phyloP scores from a whole-genome alignment of 805 yeast species.

The Kodamaea fukazawae region DNA sequence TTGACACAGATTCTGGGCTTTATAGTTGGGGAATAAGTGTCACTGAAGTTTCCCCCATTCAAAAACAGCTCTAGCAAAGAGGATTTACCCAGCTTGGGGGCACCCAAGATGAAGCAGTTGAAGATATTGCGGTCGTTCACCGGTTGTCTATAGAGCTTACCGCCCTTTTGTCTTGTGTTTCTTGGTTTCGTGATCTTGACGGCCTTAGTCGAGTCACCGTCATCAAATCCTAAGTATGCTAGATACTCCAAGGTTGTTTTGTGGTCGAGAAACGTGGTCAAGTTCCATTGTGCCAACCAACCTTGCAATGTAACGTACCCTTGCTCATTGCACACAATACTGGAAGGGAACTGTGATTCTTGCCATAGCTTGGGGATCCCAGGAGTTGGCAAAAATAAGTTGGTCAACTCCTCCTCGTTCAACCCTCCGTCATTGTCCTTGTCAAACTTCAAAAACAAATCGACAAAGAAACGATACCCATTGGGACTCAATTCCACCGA shows the following conservation, averaged over 20 bases:
- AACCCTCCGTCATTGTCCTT: conserved; percentile 96
- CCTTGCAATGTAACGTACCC: conserved; percentile 94
- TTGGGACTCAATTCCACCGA: conserved; percentile 90
- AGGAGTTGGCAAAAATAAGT: conserved; percentile 84
- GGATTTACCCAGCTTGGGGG: conserved; percentile 82
- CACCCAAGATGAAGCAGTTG: conserved; percentile 85
- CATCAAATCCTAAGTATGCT: conserved; percentile 87
- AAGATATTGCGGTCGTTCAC: conserved; percentile 86
- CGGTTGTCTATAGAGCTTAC: conserved; percentile 58
- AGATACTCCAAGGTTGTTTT: conserved; percentile 82
- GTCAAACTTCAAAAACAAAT: conserved; percentile 81
- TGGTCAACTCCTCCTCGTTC: conserved; percentile 64
- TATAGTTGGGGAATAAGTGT: conserved; percentile 75
- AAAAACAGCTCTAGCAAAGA: conserved; percentile 80
- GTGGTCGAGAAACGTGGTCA: conserved; percentile 87
- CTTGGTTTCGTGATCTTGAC: conserved; percentile 81
- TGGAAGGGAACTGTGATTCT: conserved; percentile 77
- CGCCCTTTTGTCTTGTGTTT: conserved; percentile 65
- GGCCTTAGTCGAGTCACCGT: conserved; percentile 38
- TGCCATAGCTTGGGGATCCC: conserved; percentile 89
- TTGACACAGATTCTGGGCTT: conserved; percentile 82
- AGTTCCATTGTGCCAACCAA: conserved; percentile 98
- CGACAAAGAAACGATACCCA: conserved; percentile 91
- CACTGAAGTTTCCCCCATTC: conserved; percentile 62
- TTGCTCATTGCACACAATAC: conserved; percentile 86